A percentile compares a stretch with the other conserved stretches of the same genome.
These are phyloP conservation scores for Botrytis paeoniae DNA, from an alignment of 2,329 filamentous ascomycete species.

Conservation along the genomic window DNA sequence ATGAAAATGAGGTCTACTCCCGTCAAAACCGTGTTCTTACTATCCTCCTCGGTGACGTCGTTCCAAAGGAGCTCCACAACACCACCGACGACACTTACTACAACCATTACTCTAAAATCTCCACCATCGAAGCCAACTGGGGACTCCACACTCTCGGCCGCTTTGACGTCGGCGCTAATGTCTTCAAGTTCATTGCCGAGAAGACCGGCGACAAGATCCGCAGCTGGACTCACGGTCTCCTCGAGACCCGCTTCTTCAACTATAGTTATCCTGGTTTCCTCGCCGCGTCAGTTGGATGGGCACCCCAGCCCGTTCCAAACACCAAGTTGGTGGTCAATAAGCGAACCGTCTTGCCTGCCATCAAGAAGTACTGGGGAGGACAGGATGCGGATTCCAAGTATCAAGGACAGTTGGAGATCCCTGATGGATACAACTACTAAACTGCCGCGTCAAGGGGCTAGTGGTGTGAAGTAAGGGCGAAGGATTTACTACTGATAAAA, in stretches of 20 bases:
- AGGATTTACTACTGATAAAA: neutral
- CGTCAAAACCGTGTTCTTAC: slow-evolving; percentile 66
- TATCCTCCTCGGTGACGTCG: slow-evolving; percentile 71
- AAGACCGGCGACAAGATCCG: slow-evolving; percentile 54
- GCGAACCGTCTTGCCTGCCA: slow-evolving; percentile 34
- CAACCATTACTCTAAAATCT: slow-evolving; percentile 68
- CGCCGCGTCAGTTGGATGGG: slow-evolving; percentile 28
- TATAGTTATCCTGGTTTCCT: slow-evolving; percentile 45
- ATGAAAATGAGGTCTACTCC: slow-evolving; percentile 71
- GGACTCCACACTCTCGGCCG: slow-evolving; percentile 65
- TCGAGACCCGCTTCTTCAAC: slow-evolving; percentile 45
- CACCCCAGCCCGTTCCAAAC: slow-evolving; percentile 40
- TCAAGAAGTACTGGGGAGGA: slow-evolving; percentile 34
- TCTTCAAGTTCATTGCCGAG: slow-evolving; percentile 59
- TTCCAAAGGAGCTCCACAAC: slow-evolving; percentile 61
- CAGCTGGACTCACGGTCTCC: slow-evolving; percentile 31
- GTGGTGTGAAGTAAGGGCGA: neutral
- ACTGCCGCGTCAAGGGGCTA: slow-evolving; percentile 18
- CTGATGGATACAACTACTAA: slow-evolving; percentile 28
- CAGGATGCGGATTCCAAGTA: slow-evolving; percentile 34
- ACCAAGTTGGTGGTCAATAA: slow-evolving; percentile 31
- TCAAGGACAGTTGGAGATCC: slow-evolving; percentile 34
- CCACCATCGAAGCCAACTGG: slow-evolving; percentile 68
- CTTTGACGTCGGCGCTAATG: slow-evolving; percentile 70
- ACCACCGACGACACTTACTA: slow-evolving; percentile 69